phyloP scores from a whole-genome alignment of 192 early-diverging fungal genomes.

The Coemansia reversa region DNA sequence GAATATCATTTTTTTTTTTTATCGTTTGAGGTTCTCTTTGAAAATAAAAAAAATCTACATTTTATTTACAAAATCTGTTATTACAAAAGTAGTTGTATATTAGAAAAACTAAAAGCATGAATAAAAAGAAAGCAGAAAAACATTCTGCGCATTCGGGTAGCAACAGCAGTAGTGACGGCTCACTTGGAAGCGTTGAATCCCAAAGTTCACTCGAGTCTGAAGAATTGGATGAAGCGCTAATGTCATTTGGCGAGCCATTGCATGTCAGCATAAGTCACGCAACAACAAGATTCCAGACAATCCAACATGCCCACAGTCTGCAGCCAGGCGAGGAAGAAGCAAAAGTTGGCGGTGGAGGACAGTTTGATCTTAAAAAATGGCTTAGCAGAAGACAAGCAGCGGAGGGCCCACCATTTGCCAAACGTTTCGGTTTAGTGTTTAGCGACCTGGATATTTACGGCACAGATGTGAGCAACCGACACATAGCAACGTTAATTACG shows the following conservation, averaged over 20 bases:
- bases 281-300: slow-evolving; percentile 30
- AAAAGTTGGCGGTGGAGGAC: background rate
- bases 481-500: slow-evolving; percentile 44
- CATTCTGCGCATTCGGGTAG: too few species aligned
- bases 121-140: too few species aligned
- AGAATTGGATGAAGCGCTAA: slow-evolving; percentile 5
- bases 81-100: too few species aligned
- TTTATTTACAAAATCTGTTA: too few species aligned
- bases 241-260: slow-evolving; percentile 49
- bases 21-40: too few species aligned
- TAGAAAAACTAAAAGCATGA: too few species aligned
- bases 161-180: too few species aligned
- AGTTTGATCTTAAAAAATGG: slow-evolving; percentile 30
- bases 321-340: slow-evolving; percentile 7
- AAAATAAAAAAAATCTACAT: too few species aligned
- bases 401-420: slow-evolving; percentile 38
- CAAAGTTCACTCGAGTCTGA: too few species aligned
- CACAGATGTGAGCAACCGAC: slow-evolving; percentile 30
- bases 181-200: too few species aligned
- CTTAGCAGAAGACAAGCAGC: slow-evolving; percentile 13
- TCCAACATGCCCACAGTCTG: slow-evolving; percentile 30
- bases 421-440: slow-evolving; percentile 47
- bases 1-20: too few species aligned
- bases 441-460: slow-evolving; percentile 42
- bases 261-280: slow-evolving; percentile 40